phyloP scores from a whole-genome alignment of 2,329 filamentous ascomycete species.

The Thielaviopsis musarum region DNA sequence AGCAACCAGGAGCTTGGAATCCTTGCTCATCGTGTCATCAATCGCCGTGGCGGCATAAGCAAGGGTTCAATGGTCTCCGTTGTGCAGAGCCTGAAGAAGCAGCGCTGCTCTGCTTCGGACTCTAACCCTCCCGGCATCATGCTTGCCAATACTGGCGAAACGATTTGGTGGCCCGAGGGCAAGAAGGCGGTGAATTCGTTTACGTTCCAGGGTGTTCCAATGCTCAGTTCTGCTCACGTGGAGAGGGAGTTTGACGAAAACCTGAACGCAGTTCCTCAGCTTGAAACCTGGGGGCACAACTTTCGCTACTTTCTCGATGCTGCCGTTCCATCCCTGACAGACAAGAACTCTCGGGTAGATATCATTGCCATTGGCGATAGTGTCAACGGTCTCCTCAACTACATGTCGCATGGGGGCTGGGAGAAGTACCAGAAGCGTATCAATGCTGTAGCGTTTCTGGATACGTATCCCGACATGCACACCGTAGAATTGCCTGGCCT shows the following conservation, averaged over 20 bases:
- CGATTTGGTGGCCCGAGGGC: slow-evolving; percentile 55
- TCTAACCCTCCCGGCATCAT: slow-evolving; percentile 41
- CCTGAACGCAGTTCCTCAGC: slow-evolving; percentile 16
- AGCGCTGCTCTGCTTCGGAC: slow-evolving; percentile 21
- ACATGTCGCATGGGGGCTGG: slow-evolving; percentile 43
- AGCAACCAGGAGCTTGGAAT: slow-evolving; percentile 55
- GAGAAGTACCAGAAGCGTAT: slow-evolving; percentile 25
- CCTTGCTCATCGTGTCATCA: slow-evolving; percentile 51
- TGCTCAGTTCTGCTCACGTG: slow-evolving; percentile 44
- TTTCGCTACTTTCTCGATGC: slow-evolving; percentile 51
- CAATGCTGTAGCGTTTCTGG: slow-evolving; percentile 32
- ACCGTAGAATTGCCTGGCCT: slow-evolving; percentile 28
- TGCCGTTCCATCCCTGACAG: slow-evolving; percentile 35
- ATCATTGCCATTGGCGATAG: slow-evolving; percentile 51
- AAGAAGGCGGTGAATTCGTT: slow-evolving; percentile 40
- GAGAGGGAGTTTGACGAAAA: slow-evolving; percentile 32
- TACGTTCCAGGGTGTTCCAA: slow-evolving; percentile 41
- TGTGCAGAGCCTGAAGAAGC: slow-evolving; percentile 28
- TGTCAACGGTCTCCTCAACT: slow-evolving; percentile 39
- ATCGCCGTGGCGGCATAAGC: slow-evolving; percentile 46
- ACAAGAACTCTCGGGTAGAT: slow-evolving; percentile 39
- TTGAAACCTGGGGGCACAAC: slow-evolving; percentile 15
- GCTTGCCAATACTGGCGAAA: slow-evolving; percentile 61
- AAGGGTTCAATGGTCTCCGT: slow-evolving; percentile 55
- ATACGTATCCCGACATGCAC: slow-evolving; percentile 25